phyloP scores from a whole-genome alignment of 495 filamentous ascomycete species.

The Trichoderma virens region DNA sequence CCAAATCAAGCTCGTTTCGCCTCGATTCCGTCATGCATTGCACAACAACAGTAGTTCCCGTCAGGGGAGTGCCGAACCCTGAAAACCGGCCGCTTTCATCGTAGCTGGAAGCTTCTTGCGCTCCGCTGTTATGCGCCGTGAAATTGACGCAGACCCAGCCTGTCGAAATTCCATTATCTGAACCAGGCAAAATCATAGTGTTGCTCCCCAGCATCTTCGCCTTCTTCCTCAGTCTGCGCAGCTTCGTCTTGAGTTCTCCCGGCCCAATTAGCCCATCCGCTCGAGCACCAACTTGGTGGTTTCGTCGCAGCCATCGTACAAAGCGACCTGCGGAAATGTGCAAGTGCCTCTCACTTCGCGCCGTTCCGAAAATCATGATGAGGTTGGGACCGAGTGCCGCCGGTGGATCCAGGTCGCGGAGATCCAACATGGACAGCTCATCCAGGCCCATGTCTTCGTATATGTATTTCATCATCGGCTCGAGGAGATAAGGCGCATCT shows the following conservation, averaged over 20 bases:
- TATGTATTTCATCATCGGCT: conserved; percentile 65
- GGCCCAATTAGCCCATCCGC: conserved; percentile 86
- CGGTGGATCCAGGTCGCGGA: conserved; percentile 76
- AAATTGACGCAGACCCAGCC: conserved; percentile 96
- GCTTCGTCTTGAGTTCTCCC: conserved; percentile 82
- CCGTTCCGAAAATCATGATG: conserved; percentile 89
- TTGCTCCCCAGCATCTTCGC: conserved; percentile 61
- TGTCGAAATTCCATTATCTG: conserved; percentile 75
- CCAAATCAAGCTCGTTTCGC: conserved; percentile 74
- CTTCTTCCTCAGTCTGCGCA: conserved; percentile 69
- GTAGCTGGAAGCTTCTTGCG: conserved; percentile 32
- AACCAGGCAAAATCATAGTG: conserved; percentile 35
- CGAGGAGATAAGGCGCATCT: conserved; percentile 63
- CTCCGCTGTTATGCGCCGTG: conserved; percentile 52
- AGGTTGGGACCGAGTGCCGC: conserved; percentile 79
- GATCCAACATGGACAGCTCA: conserved; percentile 65
- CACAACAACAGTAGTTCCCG: conserved; percentile 59
- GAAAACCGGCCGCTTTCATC: conserved; percentile 43
- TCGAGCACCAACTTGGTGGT: conserved; percentile 59
- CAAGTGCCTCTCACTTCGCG: conserved; percentile 85
- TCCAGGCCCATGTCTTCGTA: conserved; percentile 80
- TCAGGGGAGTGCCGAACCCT: conserved; percentile 67
- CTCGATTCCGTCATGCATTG: conserved; percentile 87
- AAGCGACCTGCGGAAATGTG: conserved; percentile 86
- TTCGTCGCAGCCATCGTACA: conserved; percentile 74